Base-by-base conservation (phyloP, 2,329 filamentous ascomycete species). In the Diaporthe sp. region DNA sequence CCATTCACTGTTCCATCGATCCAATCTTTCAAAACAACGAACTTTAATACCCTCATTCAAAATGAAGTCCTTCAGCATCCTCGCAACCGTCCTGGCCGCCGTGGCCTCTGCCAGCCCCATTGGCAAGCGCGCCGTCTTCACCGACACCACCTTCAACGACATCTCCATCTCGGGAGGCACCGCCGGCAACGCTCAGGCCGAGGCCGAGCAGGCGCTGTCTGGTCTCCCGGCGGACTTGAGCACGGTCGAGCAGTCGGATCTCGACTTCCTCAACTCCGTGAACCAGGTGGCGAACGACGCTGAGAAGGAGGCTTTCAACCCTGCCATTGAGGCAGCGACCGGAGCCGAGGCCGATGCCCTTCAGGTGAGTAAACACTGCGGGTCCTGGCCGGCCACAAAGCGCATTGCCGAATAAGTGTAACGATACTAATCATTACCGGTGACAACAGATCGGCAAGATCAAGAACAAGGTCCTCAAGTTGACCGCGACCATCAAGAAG, bases 391-490 rank as follows among this genome's bases (percentile, higher is more conserved):
- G 15, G 31, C 12, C 22, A 42, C 22, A 34, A 12, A 49, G 20
- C 15, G 31, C 9, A 34, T 6, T 2, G 20, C 20, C 60, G 28
- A 37, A 28, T 51, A 31, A 61, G 39, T 25, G 28, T 13, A 44
- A 61, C 8, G 22, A 53, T 20, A 70, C 51, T 60, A 61, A 63
- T 20, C n/a, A 39, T 49, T 13, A 17, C 8, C 15, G 25, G 37
- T 49, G 75, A 42, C 42, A 55, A 76, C 42, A 82, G 82, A 81
- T 83, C 72, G 86, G 86, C 78, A 88, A 88, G 81, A 87, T 84
- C 77, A 86, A 87, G 84, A 88, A 88, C 83, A 88, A 88, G 81
- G 85, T 88, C 25, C 81, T 88, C 61, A 88, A 89, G 81, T 81
- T 88, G 75, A 85, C 82, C 74, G 84, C 86, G 22, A 85, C 86